phyloP scores from a whole-genome alignment of 202 grass and related monocot species.

The Zoysia matrella region DNA sequence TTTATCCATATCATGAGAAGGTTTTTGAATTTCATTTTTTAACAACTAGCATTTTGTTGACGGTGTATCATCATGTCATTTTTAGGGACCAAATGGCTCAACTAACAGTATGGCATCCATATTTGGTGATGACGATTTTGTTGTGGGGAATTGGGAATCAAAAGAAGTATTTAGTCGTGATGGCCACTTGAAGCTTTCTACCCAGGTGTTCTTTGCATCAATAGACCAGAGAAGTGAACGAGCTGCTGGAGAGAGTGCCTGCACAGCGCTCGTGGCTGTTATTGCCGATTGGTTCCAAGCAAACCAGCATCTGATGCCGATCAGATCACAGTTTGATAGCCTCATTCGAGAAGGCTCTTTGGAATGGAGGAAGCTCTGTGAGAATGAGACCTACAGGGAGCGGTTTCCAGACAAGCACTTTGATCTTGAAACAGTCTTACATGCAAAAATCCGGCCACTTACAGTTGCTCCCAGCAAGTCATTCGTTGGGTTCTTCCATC shows the following conservation, averaged over 20 bases:
- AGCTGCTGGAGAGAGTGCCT: constrained; percentile 90
- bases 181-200: constrained; percentile 75
- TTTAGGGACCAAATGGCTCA: constrained; percentile 66
- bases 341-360: constrained; percentile 92
- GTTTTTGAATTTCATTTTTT: neutral
- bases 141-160: constrained; percentile 82
- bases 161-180: constrained; percentile 81
- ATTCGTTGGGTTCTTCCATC: constrained; percentile 94
- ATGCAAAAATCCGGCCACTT: constrained; percentile 80
- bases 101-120: constrained; percentile 60
- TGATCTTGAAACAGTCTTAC: constrained; percentile 94
- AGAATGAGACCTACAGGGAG: constrained; percentile 70
- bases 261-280: constrained; percentile 87
- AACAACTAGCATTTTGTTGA: constrained; percentile 20
- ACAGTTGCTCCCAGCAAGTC: constrained; percentile 72
- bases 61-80: constrained; percentile 35
- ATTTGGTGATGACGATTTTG: constrained; percentile 94
- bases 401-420: constrained; percentile 94
- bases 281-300: constrained; percentile 89
- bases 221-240: constrained; percentile 48
- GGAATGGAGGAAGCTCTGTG: constrained; percentile 89
- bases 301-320: constrained; percentile 83
- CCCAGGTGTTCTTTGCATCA: too few species aligned
- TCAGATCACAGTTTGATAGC: constrained; percentile 85
- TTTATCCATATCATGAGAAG: constrained; percentile 3